Evolutionary conservation across 495 filamentous ascomycete genomes (phyloP).

Genomic region (Apiosordaria backusii): DNA sequence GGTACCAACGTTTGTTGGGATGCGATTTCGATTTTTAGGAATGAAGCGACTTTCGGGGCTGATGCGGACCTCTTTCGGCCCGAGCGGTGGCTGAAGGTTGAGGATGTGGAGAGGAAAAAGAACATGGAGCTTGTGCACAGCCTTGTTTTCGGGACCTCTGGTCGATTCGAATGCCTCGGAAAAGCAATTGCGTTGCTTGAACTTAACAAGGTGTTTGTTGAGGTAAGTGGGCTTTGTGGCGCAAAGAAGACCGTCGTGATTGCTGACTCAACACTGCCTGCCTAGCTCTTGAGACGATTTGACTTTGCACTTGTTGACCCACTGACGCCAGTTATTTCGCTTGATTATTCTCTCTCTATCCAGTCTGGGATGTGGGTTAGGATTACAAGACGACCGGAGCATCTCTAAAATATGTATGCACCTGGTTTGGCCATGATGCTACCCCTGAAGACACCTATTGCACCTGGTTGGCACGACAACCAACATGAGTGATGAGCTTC

Average conservation of each 20-base stretch:
- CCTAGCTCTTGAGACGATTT: conserved; percentile 34
- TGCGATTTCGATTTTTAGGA: conserved; percentile 26
- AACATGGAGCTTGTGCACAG: conserved; percentile 35
- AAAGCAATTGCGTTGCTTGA: conserved; percentile 38
- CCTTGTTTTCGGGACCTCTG: conserved; percentile 30
- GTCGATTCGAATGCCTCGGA: conserved; percentile 37
- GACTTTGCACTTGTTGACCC: conserved; percentile 47
- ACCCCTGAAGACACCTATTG: neutral
- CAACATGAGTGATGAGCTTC: too few species aligned
- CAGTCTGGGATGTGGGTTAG: conserved; percentile 14
- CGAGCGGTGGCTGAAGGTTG: conserved; percentile 46
- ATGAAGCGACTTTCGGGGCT: conserved; percentile 33
- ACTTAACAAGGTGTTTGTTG: conserved; percentile 51
- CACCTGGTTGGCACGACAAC: too few species aligned
- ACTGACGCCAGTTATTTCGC: conserved; percentile 31
- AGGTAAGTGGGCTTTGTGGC: conserved; percentile 35
- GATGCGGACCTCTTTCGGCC: conserved; percentile 48
- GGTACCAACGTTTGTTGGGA: conserved; percentile 53
- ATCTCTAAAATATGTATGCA: neutral
- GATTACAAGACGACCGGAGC: neutral
- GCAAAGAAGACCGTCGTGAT: neutral
- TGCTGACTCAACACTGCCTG: neutral
- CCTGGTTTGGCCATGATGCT: too few species aligned
- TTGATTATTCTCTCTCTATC: conserved; percentile 9
- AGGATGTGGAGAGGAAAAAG: conserved; percentile 22